A percentile compares a stretch with the other conserved stretches of the same genome.
Conservation (phyloP, 495 filamentous ascomycete species). For the Xylaria sp. region DNA sequence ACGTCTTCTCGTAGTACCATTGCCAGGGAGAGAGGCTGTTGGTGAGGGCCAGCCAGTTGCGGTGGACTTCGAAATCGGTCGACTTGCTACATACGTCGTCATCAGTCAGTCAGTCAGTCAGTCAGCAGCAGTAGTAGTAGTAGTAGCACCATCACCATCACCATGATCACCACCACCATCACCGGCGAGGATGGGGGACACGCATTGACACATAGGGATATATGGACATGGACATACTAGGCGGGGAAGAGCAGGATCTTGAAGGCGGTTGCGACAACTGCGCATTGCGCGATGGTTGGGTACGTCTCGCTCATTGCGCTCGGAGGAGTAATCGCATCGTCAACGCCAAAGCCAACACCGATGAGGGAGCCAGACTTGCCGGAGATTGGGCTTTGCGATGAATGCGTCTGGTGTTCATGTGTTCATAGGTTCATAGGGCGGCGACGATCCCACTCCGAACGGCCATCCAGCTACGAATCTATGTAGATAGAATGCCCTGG, state of each 20-base stretch:
- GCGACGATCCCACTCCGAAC: neutral
- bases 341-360: too few relatives aligned
- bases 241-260: constrained; percentile 95
- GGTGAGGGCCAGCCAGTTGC: constrained; percentile 97
- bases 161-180: too few relatives aligned
- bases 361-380: constrained; percentile 25
- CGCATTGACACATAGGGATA: too few relatives aligned
- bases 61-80: constrained; percentile 98
- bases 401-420: constrained; percentile 1
- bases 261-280: constrained; percentile 84
- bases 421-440: neutral
- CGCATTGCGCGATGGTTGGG: constrained; percentile 86
- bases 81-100: constrained; percentile 79
- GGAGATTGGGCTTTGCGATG: neutral
- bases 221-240: too few relatives aligned
- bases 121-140: too few relatives aligned
- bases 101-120: too few relatives aligned
- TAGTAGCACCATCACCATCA: too few relatives aligned
- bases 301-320: constrained; percentile 78
- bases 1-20: constrained; percentile 97
- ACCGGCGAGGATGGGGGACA: too few relatives aligned
- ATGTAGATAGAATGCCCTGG: neutral
- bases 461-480: neutral
- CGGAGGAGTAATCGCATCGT: constrained; percentile 29
- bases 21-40: constrained; percentile 84